Evolutionary conservation across 78 protist genomes (phyloP).

Genomic region (Dictyostelium discoideum): dicty_2.7 NC_007089.4:1830501-1831000

Average conservation of each 20-base stretch:
- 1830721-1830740: slow-evolving; percentile 24
- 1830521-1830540: slow-evolving; percentile 55
- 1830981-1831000: slow-evolving; percentile 21
- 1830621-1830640: slow-evolving; percentile 52
- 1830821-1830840: slow-evolving; percentile 65
- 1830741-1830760: slow-evolving; percentile 44
- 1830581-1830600: slow-evolving; percentile 66
- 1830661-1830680: slow-evolving; percentile 54
- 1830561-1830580: not conserved
- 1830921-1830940: slow-evolving; percentile 69
- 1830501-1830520: not conserved
- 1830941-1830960: slow-evolving; percentile 60
- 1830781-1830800: slow-evolving; percentile 69
- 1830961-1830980: not conserved
- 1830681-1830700: slow-evolving; percentile 73
- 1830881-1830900: slow-evolving; percentile 60
- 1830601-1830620: slow-evolving; percentile 64
- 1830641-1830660: slow-evolving; percentile 8
- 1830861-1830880: slow-evolving; percentile 31
- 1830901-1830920: slow-evolving; percentile 61
- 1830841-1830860: slow-evolving; percentile 69
- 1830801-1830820: slow-evolving; percentile 63
- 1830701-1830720: slow-evolving; percentile 37
- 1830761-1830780: slow-evolving; percentile 61
- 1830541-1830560: slow-evolving; percentile 8